These are phyloP conservation scores for Vigna hirtella DNA, from an alignment of 306 rosid genomes.

Conservation along the genomic window DNA sequence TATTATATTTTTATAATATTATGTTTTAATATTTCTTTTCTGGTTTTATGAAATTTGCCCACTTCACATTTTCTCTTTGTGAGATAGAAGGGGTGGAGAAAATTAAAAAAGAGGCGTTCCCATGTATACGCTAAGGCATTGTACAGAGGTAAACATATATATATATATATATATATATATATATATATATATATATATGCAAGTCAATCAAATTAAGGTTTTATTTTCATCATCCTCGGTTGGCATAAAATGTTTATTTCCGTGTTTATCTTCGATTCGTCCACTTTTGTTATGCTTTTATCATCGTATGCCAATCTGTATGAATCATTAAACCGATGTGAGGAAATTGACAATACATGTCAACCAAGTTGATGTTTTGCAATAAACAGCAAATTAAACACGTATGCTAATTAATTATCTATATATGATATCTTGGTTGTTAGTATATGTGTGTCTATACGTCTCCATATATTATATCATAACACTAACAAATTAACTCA, in stretches of 20 bases:
- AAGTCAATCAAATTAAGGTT: conserved; percentile 50
- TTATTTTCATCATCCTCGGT: conserved; percentile 15
- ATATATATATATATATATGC: conserved; percentile 31
- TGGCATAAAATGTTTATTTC: background rate
- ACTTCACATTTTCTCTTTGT: conserved; percentile 40
- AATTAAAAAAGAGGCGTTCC: conserved; percentile 39
- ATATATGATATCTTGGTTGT: background rate
- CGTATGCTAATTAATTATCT: conserved; percentile 6
- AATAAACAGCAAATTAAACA: conserved; percentile 36
- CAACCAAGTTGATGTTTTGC: conserved; percentile 4
- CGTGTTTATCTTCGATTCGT: conserved; percentile 30
- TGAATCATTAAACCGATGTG: conserved; percentile 18
- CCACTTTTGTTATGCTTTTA: conserved; percentile 13
- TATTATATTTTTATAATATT: background rate
- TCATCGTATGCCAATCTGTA: background rate
- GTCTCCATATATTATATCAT: background rate
- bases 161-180: background rate
- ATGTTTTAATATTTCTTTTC: conserved; percentile 1
- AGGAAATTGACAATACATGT: conserved; percentile 14
- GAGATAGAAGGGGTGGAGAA: conserved; percentile 46
- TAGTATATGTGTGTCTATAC: background rate
- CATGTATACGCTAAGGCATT: conserved; percentile 47
- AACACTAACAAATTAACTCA: conserved; percentile 12
- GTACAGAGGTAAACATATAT: conserved; percentile 58
- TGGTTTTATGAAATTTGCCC: background rate